Evolutionary conservation across 129 eudicot species (phyloP).

Genomic region (Ambrosia artemisiifolia): DNA sequence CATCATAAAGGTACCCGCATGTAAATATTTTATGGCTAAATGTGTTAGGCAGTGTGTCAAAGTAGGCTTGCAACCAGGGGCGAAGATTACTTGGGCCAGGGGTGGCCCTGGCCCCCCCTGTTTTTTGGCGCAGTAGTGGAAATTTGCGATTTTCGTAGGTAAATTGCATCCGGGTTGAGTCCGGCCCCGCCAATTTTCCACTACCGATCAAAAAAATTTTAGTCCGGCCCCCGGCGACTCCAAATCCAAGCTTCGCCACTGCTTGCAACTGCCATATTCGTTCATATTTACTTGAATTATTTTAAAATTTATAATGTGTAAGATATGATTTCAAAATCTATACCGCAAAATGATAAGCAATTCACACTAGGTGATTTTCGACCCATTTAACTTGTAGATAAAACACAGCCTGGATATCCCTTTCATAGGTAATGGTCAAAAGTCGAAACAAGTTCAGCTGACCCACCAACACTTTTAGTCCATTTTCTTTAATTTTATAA

Average conservation of each 20-base stretch:
- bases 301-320: not conserved
- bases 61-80: not conserved
- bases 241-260: no score
- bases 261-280: not conserved
- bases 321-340: not conserved
- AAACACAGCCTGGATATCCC: not conserved
- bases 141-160: no score
- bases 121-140: no score
- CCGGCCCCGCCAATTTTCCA: no score
- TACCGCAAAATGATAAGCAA: not conserved
- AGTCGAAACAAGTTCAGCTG: not conserved
- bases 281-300: not conserved
- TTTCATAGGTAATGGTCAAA: not conserved
- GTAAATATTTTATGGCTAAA: not conserved
- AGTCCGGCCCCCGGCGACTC: no score
- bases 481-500: not conserved
- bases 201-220: no score
- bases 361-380: not conserved
- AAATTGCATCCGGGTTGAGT: no score
- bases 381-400: not conserved
- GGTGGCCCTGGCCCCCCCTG: no score
- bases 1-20: conserved; percentile 66
- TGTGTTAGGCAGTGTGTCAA: not conserved
- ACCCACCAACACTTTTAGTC: not conserved
- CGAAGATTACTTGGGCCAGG: not conserved